Conservation (phyloP, 1,284 basidiomycete species). For the Fomitopsis pinicola region DNA sequence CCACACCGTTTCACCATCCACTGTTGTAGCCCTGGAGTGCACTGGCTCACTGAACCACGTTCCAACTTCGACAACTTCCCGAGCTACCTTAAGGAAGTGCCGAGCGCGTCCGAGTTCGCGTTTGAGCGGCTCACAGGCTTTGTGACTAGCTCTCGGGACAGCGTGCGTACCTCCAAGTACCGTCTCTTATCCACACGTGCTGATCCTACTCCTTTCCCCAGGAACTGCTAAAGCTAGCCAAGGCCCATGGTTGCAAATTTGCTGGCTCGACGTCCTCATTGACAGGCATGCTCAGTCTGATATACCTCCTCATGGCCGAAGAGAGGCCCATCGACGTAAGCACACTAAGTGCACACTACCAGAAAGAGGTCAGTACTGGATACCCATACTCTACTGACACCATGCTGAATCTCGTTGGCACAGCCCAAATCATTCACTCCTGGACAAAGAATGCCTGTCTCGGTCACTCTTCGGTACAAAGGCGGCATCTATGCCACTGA, state of each 20-base stretch:
- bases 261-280: conserved; percentile 93
- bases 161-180: conserved; percentile 36
- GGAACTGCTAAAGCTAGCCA: conserved; percentile 67
- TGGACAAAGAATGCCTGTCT: conserved; percentile 78
- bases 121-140: conserved; percentile 81
- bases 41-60: conserved; percentile 86
- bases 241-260: conserved; percentile 57
- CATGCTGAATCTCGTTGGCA: no score
- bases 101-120: conserved; percentile 86
- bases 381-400: not conserved
- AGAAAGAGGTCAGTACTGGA: conserved; percentile 43
- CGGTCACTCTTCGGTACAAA: conserved; percentile 62
- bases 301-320: conserved; percentile 80
- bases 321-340: conserved; percentile 60
- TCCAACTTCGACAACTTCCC: conserved; percentile 88
- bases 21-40: conserved; percentile 75
- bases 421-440: conserved; percentile 70
- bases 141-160: conserved; percentile 77
- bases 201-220: conserved; percentile 20
- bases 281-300: conserved; percentile 79
- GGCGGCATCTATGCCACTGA: conserved; percentile 82
- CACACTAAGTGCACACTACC: conserved; percentile 56
- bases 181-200: not conserved
- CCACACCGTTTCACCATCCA: conserved; percentile 4
- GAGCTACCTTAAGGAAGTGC: conserved; percentile 66